These are phyloP conservation scores for Pichia kudriavzevii DNA, from an alignment of 1,139 yeast genomes.

Conservation along the genomic window DNA sequence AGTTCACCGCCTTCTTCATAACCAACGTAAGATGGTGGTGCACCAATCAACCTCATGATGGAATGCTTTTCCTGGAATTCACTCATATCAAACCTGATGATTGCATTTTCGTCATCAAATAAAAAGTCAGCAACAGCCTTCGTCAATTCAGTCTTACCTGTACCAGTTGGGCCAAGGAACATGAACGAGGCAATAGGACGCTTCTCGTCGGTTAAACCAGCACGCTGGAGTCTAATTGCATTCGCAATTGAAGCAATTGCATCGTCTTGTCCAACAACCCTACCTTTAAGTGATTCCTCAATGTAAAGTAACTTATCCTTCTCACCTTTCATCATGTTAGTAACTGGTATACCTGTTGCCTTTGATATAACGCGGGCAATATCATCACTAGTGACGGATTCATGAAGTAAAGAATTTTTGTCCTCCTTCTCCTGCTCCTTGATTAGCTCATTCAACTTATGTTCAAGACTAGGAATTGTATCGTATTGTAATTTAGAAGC, in stretches of 20 bases:
- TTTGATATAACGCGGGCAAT: conserved; percentile 86
- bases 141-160: conserved; percentile 94
- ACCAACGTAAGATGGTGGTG: conserved; percentile 97
- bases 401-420: conserved; percentile 53
- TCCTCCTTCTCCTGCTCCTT: conserved; percentile 29
- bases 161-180: conserved; percentile 97
- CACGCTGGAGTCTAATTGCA: conserved; percentile 93
- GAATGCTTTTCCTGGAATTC: conserved; percentile 95
- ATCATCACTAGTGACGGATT: conserved; percentile 89
- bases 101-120: conserved; percentile 80
- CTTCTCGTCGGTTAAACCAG: conserved; percentile 88
- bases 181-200: conserved; percentile 94
- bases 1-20: conserved; percentile 94
- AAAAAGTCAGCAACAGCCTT: conserved; percentile 86
- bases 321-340: conserved; percentile 86
- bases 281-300: conserved; percentile 69
- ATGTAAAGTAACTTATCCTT: conserved; percentile 81
- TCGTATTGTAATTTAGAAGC: conserved; percentile 90
- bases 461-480: conserved; percentile 72
- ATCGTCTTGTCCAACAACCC: conserved; percentile 93
- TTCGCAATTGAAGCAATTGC: conserved; percentile 86
- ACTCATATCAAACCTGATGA: conserved; percentile 91
- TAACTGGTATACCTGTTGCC: conserved; percentile 96
- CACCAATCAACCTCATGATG: conserved; percentile 83
- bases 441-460: conserved; percentile 46